Percentiles rank a stretch among this genome's conserved stretches.
Conservation (phyloP, 768 basidiomycete genomes). For the Termitomyces eurrhizus region DNA sequence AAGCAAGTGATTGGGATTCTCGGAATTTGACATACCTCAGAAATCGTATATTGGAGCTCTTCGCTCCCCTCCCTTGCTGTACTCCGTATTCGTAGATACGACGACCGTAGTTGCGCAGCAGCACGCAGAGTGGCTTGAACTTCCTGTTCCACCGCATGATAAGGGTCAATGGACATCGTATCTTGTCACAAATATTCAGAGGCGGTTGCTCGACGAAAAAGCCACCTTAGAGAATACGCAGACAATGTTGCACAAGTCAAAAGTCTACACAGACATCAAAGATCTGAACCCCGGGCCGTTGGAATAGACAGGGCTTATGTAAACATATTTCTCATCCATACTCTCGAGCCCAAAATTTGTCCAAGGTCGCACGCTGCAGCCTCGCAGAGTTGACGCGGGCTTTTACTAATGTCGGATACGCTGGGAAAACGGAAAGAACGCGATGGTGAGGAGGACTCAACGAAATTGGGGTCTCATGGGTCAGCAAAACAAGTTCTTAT, state of each 20-base stretch:
- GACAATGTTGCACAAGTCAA: neutral
- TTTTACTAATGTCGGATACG: conserved; percentile 18
- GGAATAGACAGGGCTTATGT: neutral
- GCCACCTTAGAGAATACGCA: neutral
- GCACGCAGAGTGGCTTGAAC: conserved; percentile 72
- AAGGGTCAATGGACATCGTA: conserved; percentile 74
- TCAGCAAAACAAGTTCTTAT: conserved; percentile 14
- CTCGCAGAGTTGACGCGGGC: neutral
- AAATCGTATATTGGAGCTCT: conserved; percentile 74
- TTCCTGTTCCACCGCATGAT: conserved; percentile 83
- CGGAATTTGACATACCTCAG: conserved; percentile 51
- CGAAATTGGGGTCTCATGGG: conserved; percentile 27
- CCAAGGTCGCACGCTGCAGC: neutral
- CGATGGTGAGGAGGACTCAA: conserved; percentile 27
- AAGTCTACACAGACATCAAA: neutral
- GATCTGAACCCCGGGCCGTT: neutral
- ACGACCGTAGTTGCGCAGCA: conserved; percentile 66
- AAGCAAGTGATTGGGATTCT: neutral
- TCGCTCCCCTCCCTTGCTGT: conserved; percentile 74
- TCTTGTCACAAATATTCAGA: neutral
- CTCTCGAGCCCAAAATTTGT: neutral
- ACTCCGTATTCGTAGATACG: conserved; percentile 74
- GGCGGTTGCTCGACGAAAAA: neutral
- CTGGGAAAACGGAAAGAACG: conserved; percentile 44
- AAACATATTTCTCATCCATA: neutral